Evolutionary conservation across 257 asterid genomes (phyloP).

Genomic region (Ballota nigra): DNA sequence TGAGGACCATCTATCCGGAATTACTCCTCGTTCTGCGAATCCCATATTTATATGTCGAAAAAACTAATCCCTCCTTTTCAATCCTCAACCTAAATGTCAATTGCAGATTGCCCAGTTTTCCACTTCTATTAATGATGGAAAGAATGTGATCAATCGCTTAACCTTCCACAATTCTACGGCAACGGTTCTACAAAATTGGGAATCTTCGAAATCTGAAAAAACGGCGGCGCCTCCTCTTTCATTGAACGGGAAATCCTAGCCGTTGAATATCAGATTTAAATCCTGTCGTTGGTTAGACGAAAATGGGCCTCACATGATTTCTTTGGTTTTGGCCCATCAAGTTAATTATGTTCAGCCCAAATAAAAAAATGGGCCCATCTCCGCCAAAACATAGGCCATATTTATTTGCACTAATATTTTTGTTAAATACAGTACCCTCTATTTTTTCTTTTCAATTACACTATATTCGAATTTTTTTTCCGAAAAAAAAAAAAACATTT

Average conservation of each 20-base stretch:
- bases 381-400: too few species aligned
- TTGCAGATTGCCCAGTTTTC: not conserved
- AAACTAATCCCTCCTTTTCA: not conserved
- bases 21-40: conserved; percentile 69
- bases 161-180: not conserved
- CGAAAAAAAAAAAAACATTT: too few species aligned
- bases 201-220: not conserved
- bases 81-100: not conserved
- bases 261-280: not conserved
- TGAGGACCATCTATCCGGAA: conserved; percentile 84
- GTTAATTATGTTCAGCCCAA: too few species aligned
- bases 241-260: not conserved
- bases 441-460: too few species aligned
- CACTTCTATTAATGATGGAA: not conserved
- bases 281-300: not conserved
- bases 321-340: not conserved
- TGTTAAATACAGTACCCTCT: too few species aligned
- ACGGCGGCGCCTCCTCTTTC: not conserved
- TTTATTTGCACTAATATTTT: too few species aligned
- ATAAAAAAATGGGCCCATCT: too few species aligned
- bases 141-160: not conserved
- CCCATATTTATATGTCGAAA: conserved; percentile 57
- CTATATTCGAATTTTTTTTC: too few species aligned
- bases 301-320: not conserved
- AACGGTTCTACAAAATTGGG: not conserved